Base-by-base conservation (phyloP, 2,329 filamentous ascomycete genomes). In the Immersiporthe knoxdaviesiana region DNA sequence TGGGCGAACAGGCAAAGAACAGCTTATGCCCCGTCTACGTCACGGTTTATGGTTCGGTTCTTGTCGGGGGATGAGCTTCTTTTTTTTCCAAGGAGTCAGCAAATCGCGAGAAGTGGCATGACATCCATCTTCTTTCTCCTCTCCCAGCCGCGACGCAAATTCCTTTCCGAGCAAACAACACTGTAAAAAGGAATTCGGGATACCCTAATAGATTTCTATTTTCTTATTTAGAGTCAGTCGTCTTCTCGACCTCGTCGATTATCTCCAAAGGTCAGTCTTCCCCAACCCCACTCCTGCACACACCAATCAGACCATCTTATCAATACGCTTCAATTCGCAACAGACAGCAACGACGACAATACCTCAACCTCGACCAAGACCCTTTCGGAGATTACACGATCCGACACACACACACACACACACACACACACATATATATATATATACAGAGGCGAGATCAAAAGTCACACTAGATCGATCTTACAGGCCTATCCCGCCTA, bases 11-110 rank as follows among this genome's bases (percentile, higher is more conserved):
- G 35, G n/a, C n/a, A n/a, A n/a, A n/a, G n/a, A n/a, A n/a, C 44
- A 47, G 35, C 35, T 27, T 30, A 18, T 41, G 30, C n/a, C n/a
- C 39, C n/a, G 39, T 59, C 24, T 61, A 61, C 56, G 56, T 61
- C 65, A 47, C 44, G 44, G 44, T 47, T 47, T 10, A 10, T 47
- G 44, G 44, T n/a, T 47, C 44, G 44, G 44, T 47, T n/a, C 44
- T 47, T 47, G 44, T 47, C 44, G 44, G 44, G 44, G 21, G 21
- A 47, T 18, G 44, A 47, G n/a, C n/a, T 47, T 47, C 44, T 47
- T n/a, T n/a, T n/a, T n/a, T n/a, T n/a, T n/a, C n/a, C n/a, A n/a
- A n/a, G n/a, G n/a, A n/a, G n/a, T n/a, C n/a, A n/a, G 44, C 44
- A 47, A 16, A 16, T 47, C 21, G 44, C 44, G 18, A 47, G 44